Conservation (phyloP, 2,329 filamentous ascomycete genomes). For the Aspergillus fructus region DNA sequence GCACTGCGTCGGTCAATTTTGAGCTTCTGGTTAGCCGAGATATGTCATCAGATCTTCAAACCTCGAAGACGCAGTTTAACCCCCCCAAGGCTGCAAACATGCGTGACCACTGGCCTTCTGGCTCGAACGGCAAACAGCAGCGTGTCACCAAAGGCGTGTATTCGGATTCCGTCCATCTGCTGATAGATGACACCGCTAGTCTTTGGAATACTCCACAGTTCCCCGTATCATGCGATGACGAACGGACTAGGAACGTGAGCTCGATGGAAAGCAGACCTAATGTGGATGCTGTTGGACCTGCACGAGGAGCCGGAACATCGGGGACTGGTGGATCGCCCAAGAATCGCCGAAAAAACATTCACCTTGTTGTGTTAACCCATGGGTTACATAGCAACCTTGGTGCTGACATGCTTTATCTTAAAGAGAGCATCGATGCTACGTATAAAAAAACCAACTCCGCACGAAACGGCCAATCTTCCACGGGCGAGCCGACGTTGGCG, state of each 20-base stretch:
- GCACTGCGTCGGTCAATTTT: conserved; percentile 80
- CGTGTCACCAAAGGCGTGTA: conserved; percentile 74
- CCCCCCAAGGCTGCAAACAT: conserved; percentile 66
- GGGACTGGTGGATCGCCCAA: conserved; percentile 15
- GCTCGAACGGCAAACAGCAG: conserved; percentile 54
- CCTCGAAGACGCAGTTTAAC: conserved; percentile 51
- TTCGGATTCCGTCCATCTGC: conserved; percentile 74
- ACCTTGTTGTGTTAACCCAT: conserved; percentile 90
- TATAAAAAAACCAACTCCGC: conserved; percentile 60
- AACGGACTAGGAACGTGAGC: conserved; percentile 7
- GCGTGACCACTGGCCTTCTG: conserved; percentile 70
- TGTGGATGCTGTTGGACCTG: conserved; percentile 41
- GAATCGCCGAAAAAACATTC: conserved; percentile 56
- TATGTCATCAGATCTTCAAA: conserved; percentile 71
- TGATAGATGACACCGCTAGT: conserved; percentile 82
- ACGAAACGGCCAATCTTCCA: neutral
- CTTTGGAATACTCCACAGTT: conserved; percentile 91
- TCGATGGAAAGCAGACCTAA: too few species aligned
- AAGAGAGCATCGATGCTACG: conserved; percentile 83
- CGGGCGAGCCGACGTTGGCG: neutral
- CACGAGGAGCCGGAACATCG: neutral
- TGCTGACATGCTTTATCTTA: conserved; percentile 94
- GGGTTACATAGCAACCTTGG: conserved; percentile 94
- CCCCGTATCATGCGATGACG: conserved; percentile 56
- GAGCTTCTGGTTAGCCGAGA: conserved; percentile 85